Evolutionary conservation across 345 rosid species (phyloP).

Genomic region (Eucalyptus fibrosa): DNA sequence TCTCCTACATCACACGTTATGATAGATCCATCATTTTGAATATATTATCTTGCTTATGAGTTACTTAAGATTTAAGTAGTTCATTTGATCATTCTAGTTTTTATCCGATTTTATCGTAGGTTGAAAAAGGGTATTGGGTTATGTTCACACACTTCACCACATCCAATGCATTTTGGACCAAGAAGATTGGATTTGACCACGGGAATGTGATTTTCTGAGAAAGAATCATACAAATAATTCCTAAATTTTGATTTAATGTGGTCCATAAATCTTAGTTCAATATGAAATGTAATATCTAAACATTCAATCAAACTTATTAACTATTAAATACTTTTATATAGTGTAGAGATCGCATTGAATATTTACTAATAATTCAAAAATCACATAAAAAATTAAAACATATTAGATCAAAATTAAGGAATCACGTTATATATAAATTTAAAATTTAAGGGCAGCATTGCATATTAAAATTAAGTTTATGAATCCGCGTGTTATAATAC

Average conservation of each 20-base stretch:
- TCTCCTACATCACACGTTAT: background rate
- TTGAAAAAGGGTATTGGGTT: background rate
- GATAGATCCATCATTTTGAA: background rate
- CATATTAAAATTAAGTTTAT: background rate
- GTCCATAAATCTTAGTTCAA: accelerated
- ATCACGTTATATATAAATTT: background rate
- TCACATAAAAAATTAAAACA: background rate
- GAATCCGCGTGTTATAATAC: background rate
- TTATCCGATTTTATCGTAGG: background rate
- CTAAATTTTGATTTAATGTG: background rate
- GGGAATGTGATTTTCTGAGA: background rate
- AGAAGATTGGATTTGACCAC: background rate
- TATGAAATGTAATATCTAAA: accelerated
- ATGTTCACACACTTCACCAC: background rate
- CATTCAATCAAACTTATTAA: accelerated
- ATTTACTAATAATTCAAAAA: background rate
- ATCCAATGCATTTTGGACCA: background rate
- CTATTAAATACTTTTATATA: background rate
- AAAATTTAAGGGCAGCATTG: background rate
- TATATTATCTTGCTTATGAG: background rate
- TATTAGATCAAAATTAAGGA: background rate
- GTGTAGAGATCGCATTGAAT: accelerated
- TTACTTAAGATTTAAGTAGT: background rate
- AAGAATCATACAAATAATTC: background rate
- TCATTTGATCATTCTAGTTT: background rate